phyloP scores from a whole-genome alignment of 192 early-diverging fungal genomes.

The Haplosporangium gracile region DNA sequence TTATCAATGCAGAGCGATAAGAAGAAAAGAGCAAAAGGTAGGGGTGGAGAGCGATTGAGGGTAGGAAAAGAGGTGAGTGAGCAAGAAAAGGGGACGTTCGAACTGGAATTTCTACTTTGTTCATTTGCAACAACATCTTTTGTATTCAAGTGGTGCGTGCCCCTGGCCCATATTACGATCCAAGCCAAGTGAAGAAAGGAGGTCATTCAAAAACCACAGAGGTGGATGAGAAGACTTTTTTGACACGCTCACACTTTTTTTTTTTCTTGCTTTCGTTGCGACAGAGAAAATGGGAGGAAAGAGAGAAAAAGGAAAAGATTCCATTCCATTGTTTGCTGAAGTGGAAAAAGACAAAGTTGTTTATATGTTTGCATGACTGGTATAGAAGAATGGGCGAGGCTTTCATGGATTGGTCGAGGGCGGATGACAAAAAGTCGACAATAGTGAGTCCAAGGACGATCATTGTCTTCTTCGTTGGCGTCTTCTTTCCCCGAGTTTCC shows the following conservation, averaged over 20 bases:
- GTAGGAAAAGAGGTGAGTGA: too few relatives aligned
- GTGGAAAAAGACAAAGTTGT: neutral
- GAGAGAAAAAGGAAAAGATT: neutral
- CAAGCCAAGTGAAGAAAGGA: neutral
- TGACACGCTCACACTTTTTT: neutral
- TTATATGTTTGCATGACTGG: neutral
- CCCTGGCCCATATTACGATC: constrained; percentile 27
- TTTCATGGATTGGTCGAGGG: too few relatives aligned
- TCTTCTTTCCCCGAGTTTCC: neutral
- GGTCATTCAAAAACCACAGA: constrained; percentile 16
- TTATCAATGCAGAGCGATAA: neutral
- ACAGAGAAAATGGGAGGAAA: neutral
- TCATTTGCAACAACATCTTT: neutral
- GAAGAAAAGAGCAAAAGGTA: neutral
- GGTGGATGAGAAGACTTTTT: too few relatives aligned
- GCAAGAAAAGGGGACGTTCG: neutral
- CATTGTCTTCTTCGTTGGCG: neutral
- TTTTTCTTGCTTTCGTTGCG: neutral
- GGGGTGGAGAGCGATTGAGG: too few relatives aligned
- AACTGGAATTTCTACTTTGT: neutral
- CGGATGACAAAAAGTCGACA: too few relatives aligned
- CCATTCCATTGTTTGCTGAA: constrained; percentile 34
- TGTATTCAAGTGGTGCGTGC: neutral
- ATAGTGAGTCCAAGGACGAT: too few relatives aligned
- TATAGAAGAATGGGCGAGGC: neutral